These are phyloP conservation scores for Cercospora canescens DNA, from an alignment of 2,329 filamentous ascomycete species.

Conservation along the genomic window DNA sequence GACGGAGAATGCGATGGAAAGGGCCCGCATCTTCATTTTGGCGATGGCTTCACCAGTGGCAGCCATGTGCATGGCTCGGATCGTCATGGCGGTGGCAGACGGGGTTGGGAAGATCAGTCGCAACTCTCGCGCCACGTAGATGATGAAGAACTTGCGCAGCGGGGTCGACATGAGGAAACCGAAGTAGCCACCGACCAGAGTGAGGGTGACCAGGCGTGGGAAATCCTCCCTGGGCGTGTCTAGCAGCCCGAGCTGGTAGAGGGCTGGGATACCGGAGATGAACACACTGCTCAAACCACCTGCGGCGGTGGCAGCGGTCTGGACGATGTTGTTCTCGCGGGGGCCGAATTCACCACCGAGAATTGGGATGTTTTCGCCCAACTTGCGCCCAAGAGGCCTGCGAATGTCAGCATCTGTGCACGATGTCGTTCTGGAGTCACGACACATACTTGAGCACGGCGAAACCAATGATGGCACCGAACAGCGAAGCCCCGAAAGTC, in stretches of 20 bases:
- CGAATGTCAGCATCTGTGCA: background rate
- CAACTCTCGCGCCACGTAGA: constrained; percentile 63
- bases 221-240: constrained; percentile 57
- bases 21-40: constrained; percentile 58
- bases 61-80: constrained; percentile 63
- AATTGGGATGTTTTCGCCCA: constrained; percentile 51
- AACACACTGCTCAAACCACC: constrained; percentile 60
- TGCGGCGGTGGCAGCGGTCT: constrained; percentile 60
- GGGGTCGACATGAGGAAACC: constrained; percentile 52
- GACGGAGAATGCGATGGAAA: constrained; percentile 52
- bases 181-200: constrained; percentile 63
- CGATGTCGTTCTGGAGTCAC: background rate
- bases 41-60: constrained; percentile 54
- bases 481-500: constrained; percentile 42
- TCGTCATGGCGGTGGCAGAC: constrained; percentile 62
- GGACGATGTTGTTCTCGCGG: constrained; percentile 63
- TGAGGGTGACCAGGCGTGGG: constrained; percentile 59
- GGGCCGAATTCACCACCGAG: constrained; percentile 59
- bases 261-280: constrained; percentile 60
- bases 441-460: constrained; percentile 51
- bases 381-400: constrained; percentile 48
- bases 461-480: constrained; percentile 59
- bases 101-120: constrained; percentile 61
- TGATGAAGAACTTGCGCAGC: constrained; percentile 65
- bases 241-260: constrained; percentile 58